phyloP scores from a whole-genome alignment of 179 eudicot genomes.

The Beta corolliflora region DNA sequence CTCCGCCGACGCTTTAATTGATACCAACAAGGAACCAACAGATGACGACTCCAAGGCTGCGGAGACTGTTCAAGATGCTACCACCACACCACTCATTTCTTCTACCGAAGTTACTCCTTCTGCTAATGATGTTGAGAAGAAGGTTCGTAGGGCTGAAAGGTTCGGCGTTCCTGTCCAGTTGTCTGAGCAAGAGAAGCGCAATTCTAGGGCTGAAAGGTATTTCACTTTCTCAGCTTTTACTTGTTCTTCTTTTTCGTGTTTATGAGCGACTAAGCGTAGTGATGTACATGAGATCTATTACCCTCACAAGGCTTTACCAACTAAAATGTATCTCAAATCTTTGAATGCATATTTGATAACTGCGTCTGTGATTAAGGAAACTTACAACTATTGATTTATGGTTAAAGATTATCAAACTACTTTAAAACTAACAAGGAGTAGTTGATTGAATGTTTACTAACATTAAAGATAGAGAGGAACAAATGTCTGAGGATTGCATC shows the following conservation, averaged over 20 bases:
- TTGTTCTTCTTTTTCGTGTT: not conserved
- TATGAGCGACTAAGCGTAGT: too few relatives aligned
- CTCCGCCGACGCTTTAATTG: slow-evolving; percentile 12
- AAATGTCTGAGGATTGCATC: too few relatives aligned
- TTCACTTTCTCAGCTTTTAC: not conserved
- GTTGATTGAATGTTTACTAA: too few relatives aligned
- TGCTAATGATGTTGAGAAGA: slow-evolving; percentile 30
- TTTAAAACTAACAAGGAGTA: too few relatives aligned
- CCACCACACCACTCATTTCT: slow-evolving; percentile 15
- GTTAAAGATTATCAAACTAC: too few relatives aligned
- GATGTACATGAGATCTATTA: too few relatives aligned
- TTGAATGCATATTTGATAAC: too few relatives aligned
- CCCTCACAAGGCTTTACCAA: too few relatives aligned
- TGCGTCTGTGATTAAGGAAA: too few relatives aligned
- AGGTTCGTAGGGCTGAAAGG: slow-evolving; percentile 45
- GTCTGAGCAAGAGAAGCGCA: slow-evolving; percentile 48
- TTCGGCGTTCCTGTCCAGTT: slow-evolving; percentile 47
- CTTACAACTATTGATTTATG: too few relatives aligned
- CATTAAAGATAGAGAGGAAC: too few relatives aligned
- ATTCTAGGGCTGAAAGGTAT: slow-evolving; percentile 52
- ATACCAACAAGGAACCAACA: not conserved
- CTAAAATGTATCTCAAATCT: too few relatives aligned
- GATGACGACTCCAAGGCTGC: slow-evolving; percentile 23
- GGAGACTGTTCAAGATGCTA: not conserved
- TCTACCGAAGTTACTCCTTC: slow-evolving; percentile 17